Percentiles rank a stretch among this genome's conserved stretches.
Conservation (phyloP, 1,139 yeast species). For the Taphrina flavorubra region DNA sequence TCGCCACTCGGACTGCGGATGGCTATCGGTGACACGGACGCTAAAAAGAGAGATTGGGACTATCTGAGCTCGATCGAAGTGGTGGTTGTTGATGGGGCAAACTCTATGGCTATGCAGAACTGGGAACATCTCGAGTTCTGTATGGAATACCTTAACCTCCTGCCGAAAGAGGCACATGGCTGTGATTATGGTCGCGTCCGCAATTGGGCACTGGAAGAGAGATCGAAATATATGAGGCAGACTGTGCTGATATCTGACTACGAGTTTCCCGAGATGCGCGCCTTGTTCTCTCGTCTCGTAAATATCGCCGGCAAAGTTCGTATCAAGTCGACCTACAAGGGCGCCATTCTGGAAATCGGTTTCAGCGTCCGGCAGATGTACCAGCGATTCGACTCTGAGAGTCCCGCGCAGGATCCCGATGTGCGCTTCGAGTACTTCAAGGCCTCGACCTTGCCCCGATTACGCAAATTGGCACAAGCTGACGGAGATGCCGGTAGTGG, state of each 20-base stretch:
- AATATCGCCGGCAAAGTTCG: slow-evolving; percentile 73
- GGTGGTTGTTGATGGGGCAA: slow-evolving; percentile 77
- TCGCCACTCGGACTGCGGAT: slow-evolving; percentile 90
- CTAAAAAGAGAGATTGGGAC: slow-evolving; percentile 58
- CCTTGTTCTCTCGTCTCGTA: slow-evolving; percentile 62
- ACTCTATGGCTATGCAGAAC: slow-evolving; percentile 89
- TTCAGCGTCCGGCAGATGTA: slow-evolving; percentile 42
- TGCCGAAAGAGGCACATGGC: slow-evolving; percentile 79
- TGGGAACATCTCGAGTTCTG: slow-evolving; percentile 80
- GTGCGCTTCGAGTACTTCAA: slow-evolving; percentile 79
- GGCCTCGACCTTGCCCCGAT: slow-evolving; percentile 71
- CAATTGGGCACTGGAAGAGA: slow-evolving; percentile 90
- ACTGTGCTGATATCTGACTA: slow-evolving; percentile 75
- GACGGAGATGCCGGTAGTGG: slow-evolving; percentile 59
- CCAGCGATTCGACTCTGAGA: slow-evolving; percentile 58
- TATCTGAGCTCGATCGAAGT: slow-evolving; percentile 88
- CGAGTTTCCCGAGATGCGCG: slow-evolving; percentile 79
- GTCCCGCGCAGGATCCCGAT: slow-evolving; percentile 74
- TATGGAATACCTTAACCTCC: slow-evolving; percentile 71
- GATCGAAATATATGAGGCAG: slow-evolving; percentile 76
- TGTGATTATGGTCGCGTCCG: slow-evolving; percentile 91
- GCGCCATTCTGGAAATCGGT: slow-evolving; percentile 57
- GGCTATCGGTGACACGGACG: slow-evolving; percentile 63
- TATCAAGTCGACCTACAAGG: slow-evolving; percentile 54
- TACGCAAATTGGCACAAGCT: slow-evolving; percentile 57